Base-by-base conservation (phyloP, 148 eudicot species). In the Euryodendron excelsum region DNA sequence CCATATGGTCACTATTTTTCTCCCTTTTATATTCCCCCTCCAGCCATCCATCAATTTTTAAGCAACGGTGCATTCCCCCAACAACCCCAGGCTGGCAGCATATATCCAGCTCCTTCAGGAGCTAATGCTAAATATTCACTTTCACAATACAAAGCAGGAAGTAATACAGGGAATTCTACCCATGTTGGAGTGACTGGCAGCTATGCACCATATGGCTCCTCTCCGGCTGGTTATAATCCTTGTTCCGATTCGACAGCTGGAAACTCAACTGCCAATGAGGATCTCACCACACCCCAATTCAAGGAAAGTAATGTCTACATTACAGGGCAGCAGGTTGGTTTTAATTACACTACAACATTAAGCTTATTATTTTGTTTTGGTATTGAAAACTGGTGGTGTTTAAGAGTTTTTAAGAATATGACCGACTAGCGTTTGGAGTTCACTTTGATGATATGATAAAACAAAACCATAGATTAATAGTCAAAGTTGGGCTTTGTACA, bases 311-410 rank as follows among this genome's bases (percentile, higher is more conserved):
- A 93, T 75, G 74, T 86, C 72, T 90, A 90, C 72, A 79, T 81
- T 41, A 85, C 84, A 74, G 92, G 91, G 50, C 97, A 92, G 82
- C 98, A 94, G 96, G 98, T 94, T 80, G 72, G 94, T 73, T 82
- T 58, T 50, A 36, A 11, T 55, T 60, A 2, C 25, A 28, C 27
- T 48, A 10, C 2, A 25, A 34, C 28, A 18, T 75, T 30, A 18
- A 50, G 55, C 55, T 60, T 60, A 10, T 28, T 76, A 14, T 74
- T 74, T 55, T 59, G 1, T 17, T 39, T 59, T 15, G 66, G 63
- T 58, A 58, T 58, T 59, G 31, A 15, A 34, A 37, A 41, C 52
- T 37, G 11, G 25, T 56, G 45, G 59, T 55, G 9, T 33, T 33
- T 21, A 55, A 28, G 64, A 28, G 17, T 36, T 48, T 34, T n/a